Conservation (phyloP, 805 yeast genomes). For the Teunomyces lycoperdinae region DNA sequence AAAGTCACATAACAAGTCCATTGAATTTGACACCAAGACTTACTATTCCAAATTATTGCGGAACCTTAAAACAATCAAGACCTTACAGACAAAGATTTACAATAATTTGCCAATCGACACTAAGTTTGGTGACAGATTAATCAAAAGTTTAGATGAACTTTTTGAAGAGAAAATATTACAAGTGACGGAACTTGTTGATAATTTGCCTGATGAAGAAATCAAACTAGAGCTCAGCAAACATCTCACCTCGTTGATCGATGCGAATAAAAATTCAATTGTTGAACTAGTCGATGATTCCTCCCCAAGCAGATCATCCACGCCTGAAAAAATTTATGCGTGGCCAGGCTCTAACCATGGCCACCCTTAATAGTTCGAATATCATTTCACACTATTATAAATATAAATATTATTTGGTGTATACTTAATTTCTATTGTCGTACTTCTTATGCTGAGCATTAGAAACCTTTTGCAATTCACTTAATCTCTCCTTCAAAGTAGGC, state of each 20-base stretch:
- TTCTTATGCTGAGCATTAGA: slow-evolving; percentile 39
- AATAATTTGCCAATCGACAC: slow-evolving; percentile 52
- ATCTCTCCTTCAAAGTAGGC: slow-evolving; percentile 62
- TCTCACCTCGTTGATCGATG: slow-evolving; percentile 10
- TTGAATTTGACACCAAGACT: slow-evolving; percentile 21
- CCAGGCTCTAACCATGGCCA: slow-evolving; percentile 70
- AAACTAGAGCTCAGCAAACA: slow-evolving; percentile 15
- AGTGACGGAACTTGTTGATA: slow-evolving; percentile 17
- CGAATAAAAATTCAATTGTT: slow-evolving; percentile 12
- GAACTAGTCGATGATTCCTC: slow-evolving; percentile 17
- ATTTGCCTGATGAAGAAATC: slow-evolving; percentile 16
- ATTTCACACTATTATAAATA: slow-evolving; percentile 13
- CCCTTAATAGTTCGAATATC: slow-evolving; percentile 30
- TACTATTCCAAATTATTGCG: slow-evolving; percentile 27
- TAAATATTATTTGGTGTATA: slow-evolving; percentile 6
- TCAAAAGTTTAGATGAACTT: slow-evolving; percentile 31
- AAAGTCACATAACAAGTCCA: slow-evolving; percentile 20
- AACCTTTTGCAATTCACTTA: slow-evolving; percentile 60
- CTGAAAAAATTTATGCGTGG: slow-evolving; percentile 52
- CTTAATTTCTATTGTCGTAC: slow-evolving; percentile 1
- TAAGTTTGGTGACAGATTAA: slow-evolving; percentile 45
- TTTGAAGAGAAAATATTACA: slow-evolving; percentile 25
- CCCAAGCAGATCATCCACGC: slow-evolving; percentile 27
- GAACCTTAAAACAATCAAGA: slow-evolving; percentile 42
- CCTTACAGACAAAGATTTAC: slow-evolving; percentile 41